Percentiles rank a stretch among this genome's conserved stretches.
Conservation (phyloP, 495 filamentous ascomycete genomes). For the Lasiosphaeria ovina region DNA sequence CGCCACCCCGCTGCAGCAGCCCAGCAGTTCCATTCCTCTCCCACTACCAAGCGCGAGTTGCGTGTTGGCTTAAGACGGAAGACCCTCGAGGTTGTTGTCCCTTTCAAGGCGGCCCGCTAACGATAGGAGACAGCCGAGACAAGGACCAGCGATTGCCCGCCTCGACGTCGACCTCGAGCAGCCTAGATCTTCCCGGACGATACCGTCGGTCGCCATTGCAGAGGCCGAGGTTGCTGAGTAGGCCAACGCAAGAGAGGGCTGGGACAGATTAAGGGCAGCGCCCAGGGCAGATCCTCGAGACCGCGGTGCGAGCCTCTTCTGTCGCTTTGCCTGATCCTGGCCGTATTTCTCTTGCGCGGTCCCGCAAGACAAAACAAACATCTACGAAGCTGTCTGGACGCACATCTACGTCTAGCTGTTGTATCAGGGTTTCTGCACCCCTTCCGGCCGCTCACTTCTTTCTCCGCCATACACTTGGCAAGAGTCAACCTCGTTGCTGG, state of each 20-base stretch:
- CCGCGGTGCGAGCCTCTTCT: neutral
- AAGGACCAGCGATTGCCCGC: slow-evolving; percentile 19
- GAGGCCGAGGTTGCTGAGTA: slow-evolving; percentile 9
- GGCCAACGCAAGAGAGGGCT: neutral
- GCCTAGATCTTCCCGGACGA: slow-evolving; percentile 4
- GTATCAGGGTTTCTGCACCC: neutral
- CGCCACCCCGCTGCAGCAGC: slow-evolving; percentile 18
- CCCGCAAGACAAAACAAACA: neutral
- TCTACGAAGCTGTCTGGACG: neutral
- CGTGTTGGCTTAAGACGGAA: slow-evolving; percentile 21
- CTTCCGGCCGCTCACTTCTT: neutral
- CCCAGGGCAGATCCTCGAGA: slow-evolving; percentile 1
- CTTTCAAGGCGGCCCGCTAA: slow-evolving; percentile 24
- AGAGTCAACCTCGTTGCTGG: slow-evolving; percentile 36
- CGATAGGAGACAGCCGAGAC: slow-evolving; percentile 25
- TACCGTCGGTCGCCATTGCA: slow-evolving; percentile 7
- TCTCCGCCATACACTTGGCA: slow-evolving; percentile 12
- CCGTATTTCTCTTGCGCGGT: neutral
- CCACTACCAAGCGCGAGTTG: slow-evolving; percentile 17
- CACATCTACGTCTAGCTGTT: neutral
- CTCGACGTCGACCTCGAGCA: slow-evolving; percentile 16
- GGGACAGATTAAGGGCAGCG: slow-evolving; percentile 2
- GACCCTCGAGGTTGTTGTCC: slow-evolving; percentile 22
- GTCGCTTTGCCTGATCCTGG: slow-evolving; percentile 4
- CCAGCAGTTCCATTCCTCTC: slow-evolving; percentile 20